Base-by-base conservation (phyloP, 2,329 filamentous ascomycete species). In the Knufia fluminis region DNA sequence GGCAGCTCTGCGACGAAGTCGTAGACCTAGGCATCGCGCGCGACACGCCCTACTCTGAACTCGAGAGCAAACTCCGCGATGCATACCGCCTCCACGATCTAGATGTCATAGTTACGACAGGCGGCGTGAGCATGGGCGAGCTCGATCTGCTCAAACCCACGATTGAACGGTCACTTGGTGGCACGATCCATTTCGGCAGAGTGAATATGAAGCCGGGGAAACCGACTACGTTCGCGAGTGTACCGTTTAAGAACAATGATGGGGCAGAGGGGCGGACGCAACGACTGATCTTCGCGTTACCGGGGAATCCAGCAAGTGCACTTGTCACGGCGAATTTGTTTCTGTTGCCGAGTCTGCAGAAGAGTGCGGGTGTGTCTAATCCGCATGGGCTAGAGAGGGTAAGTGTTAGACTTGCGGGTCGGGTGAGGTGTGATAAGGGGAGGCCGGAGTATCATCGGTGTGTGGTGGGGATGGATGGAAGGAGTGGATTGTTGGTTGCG, bases 171-270 rank as follows among this genome's bases (percentile, higher is more conserved):
- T 76, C 82, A 1, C 78, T 98, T 1, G 88, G 89, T 50, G 92
- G 92, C 6, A 92, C 83, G 0, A 95, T 98, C 57, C 92, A 96
- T 67, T 98, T 98, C 60, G 92, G 92, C 20, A 84, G 92, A 2
- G 92, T 98, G 2, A 79, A 84, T 48, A 97, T 98, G 92, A 98
- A 98, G 71, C 92, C 92, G 0, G 92, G 92, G 3, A 98, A 97
- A 68, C 92, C 92, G 1, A 96, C 90, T 0, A 98, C 92, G 0
- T 98, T 98, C 65, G 92, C 92, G 2, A 96, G 88, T 0, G 77
- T 97, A 0, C 82, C 86, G 0, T 71, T 77, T 61, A 82, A 82
- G 56, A 14, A n/a, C 33, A 36, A 36, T 16, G 33, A 16, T 16
- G 33, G n/a, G 33, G 4, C 33, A 16, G 7, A 6, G 16, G 33